Percentiles rank a stretch among this genome's conserved stretches.
Conservation (phyloP, 495 filamentous ascomycete species). For the Penicillium salamii region DNA sequence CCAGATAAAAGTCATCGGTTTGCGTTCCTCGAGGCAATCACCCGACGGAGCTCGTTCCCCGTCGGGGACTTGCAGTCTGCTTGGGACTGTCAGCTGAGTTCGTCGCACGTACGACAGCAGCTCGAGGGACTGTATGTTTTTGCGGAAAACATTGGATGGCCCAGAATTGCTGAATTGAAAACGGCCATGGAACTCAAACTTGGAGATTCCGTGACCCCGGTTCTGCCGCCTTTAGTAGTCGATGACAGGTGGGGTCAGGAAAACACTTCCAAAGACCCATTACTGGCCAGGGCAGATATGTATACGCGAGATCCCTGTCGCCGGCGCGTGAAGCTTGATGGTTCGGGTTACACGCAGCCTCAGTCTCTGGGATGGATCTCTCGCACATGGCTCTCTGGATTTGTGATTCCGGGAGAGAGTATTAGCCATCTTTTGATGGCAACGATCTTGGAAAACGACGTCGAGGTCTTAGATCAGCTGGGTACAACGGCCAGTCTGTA, state of each 20-base stretch:
- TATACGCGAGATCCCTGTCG: slow-evolving; percentile 29
- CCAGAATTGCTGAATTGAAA: slow-evolving; percentile 37
- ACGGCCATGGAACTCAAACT: slow-evolving; percentile 15
- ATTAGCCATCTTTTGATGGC: slow-evolving; percentile 76
- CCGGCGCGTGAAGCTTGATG: slow-evolving; percentile 28
- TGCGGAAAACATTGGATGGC: slow-evolving; percentile 51
- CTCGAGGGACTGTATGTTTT: slow-evolving; percentile 50
- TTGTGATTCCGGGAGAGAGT: slow-evolving; percentile 73
- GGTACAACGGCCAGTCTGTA: slow-evolving; percentile 70
- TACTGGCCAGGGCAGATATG: slow-evolving; percentile 23
- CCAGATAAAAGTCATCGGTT: slow-evolving; percentile 18
- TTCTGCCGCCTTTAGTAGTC: slow-evolving; percentile 2
- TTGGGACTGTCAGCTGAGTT: slow-evolving; percentile 39
- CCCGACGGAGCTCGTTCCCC: slow-evolving; percentile 18
- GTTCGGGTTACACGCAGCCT: slow-evolving; percentile 12
- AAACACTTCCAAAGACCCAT: not conserved
- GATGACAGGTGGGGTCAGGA: not conserved
- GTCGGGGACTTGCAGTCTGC: slow-evolving; percentile 22
- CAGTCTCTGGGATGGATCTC: slow-evolving; percentile 69
- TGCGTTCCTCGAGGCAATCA: slow-evolving; percentile 26
- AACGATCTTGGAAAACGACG: slow-evolving; percentile 73
- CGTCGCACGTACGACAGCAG: slow-evolving; percentile 40
- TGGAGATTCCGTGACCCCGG: slow-evolving; percentile 8
- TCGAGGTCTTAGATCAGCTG: slow-evolving; percentile 58
- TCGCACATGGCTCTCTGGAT: slow-evolving; percentile 72